Percentiles rank a stretch among this genome's conserved stretches.
Evolutionary conservation across 495 filamentous ascomycete genomes (phyloP).

Genomic region (Bryoglossum gracile): DNA sequence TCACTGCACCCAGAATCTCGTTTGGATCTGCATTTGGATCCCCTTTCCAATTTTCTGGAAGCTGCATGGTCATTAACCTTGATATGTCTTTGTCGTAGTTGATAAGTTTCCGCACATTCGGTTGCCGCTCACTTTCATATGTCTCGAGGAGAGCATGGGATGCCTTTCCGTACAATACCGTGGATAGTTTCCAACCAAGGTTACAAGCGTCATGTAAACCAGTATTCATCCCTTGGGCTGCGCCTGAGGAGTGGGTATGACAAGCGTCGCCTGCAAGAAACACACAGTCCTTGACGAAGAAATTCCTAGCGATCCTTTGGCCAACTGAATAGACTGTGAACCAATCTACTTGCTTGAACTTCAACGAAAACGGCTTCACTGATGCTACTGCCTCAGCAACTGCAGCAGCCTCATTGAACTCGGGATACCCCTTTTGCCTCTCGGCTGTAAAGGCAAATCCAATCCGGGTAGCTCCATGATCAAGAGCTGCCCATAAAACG

Average conservation of each 20-base stretch:
- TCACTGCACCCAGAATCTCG: slow-evolving; percentile 33
- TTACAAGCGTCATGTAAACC: slow-evolving; percentile 49
- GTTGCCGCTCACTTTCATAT: slow-evolving; percentile 35
- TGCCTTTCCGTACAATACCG: slow-evolving; percentile 32
- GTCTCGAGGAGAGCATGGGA: slow-evolving; percentile 33
- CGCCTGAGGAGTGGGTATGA: slow-evolving; percentile 42
- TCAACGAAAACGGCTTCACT: slow-evolving; percentile 38
- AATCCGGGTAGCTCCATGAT: slow-evolving; percentile 41
- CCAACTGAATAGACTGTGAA: slow-evolving; percentile 52
- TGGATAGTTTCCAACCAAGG: slow-evolving; percentile 43
- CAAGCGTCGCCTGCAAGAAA: slow-evolving; percentile 47
- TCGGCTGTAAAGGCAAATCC: slow-evolving; percentile 47
- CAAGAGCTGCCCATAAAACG: slow-evolving; percentile 43
- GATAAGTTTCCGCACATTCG: slow-evolving; percentile 34
- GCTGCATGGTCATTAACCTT: slow-evolving; percentile 28
- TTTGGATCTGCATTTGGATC: slow-evolving; percentile 37
- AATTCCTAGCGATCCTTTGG: slow-evolving; percentile 42
- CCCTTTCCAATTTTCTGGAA: slow-evolving; percentile 36
- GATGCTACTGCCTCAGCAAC: slow-evolving; percentile 37
- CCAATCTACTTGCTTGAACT: slow-evolving; percentile 45
- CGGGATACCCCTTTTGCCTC: slow-evolving; percentile 33
- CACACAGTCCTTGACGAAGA: slow-evolving; percentile 33
- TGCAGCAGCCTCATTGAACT: slow-evolving; percentile 33
- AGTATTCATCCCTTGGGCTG: slow-evolving; percentile 48
- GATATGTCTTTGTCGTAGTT: slow-evolving; percentile 41